Conservation (phyloP, 1,284 basidiomycete species). For the Ceratorhiza oryzae-sativae region DNA sequence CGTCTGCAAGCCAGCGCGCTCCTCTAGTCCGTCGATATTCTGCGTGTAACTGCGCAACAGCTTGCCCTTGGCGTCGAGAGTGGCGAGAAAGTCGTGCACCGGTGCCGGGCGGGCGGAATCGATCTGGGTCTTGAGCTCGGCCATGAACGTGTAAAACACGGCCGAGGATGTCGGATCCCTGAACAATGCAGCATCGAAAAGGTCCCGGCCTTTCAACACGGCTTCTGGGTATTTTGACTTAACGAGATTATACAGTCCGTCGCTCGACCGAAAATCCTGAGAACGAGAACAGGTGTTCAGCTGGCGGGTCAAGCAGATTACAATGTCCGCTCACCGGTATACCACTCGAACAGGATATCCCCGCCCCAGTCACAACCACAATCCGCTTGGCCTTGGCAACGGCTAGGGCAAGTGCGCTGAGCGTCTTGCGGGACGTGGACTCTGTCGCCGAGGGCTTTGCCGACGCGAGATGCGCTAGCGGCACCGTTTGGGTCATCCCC, state of each 20-base stretch:
- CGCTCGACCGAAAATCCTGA: conserved; percentile 88
- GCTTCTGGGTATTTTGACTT: conserved; percentile 83
- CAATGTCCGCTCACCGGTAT: conserved; percentile 73
- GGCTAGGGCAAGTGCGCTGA: conserved; percentile 72
- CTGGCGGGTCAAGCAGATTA: conserved; percentile 8
- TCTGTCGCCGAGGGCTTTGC: conserved; percentile 34
- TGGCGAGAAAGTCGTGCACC: conserved; percentile 89
- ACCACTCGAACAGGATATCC: conserved; percentile 91
- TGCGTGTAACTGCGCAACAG: conserved; percentile 91
- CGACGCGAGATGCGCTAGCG: conserved; percentile 25
- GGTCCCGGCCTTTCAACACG: conserved; percentile 85
- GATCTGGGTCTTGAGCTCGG: conserved; percentile 84
- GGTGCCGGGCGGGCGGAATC: conserved; percentile 80
- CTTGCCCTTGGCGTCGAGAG: conserved; percentile 83
- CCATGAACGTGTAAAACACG: conserved; percentile 94
- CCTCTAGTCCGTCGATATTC: conserved; percentile 94
- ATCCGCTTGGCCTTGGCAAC: conserved; percentile 86
- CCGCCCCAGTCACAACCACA: conserved; percentile 88
- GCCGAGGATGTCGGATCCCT: conserved; percentile 84
- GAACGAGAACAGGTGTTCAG: not conserved
- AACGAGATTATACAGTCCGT: conserved; percentile 87
- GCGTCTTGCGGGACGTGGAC: conserved; percentile 47
- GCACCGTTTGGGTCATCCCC: conserved; percentile 25
- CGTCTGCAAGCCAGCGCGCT: conserved; percentile 71
- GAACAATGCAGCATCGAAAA: conserved; percentile 89